Evolutionary conservation across 495 filamentous ascomycete genomes (phyloP).

Genomic region (Acidomyces sp.): DNA sequence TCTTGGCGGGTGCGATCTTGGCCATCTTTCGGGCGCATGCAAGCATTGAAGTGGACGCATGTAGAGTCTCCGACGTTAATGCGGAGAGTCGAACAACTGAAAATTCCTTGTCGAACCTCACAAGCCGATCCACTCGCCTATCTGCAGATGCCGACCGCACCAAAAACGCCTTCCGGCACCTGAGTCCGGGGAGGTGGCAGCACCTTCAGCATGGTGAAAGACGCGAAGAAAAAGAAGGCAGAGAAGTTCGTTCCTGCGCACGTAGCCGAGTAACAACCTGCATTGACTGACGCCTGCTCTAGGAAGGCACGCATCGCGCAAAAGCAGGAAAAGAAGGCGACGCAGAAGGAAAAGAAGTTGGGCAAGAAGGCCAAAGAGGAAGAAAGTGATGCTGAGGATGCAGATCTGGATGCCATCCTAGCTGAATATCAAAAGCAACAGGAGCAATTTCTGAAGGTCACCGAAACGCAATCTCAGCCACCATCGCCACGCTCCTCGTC

Average conservation of each 20-base stretch:
- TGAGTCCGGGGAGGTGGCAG: too few relatives aligned
- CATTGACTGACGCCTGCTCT: too few relatives aligned
- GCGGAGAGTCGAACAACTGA: too few relatives aligned
- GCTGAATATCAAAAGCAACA: constrained; percentile 71
- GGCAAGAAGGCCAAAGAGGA: constrained; percentile 38
- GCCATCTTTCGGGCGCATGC: constrained; percentile 9
- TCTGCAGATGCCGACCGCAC: too few relatives aligned
- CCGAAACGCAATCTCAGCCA: constrained; percentile 61
- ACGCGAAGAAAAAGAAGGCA: constrained; percentile 8
- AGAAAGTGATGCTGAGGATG: constrained; percentile 71
- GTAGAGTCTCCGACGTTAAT: too few relatives aligned
- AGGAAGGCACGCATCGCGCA: background rate
- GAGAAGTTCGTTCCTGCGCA: too few relatives aligned
- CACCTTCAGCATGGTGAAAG: constrained; percentile 18
- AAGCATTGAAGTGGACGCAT: too few relatives aligned
- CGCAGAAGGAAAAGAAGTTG: constrained; percentile 48
- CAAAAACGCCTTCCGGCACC: too few relatives aligned
- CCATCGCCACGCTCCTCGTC: constrained; percentile 66
- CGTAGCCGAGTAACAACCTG: too few relatives aligned
- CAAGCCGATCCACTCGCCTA: too few relatives aligned
- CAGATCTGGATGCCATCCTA: constrained; percentile 94
- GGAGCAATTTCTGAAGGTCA: constrained; percentile 85
- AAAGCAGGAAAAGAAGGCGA: constrained; percentile 44
- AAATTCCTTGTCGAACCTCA: too few relatives aligned
- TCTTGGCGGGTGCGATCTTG: constrained; percentile 25